A percentile compares a stretch with the other conserved stretches of the same genome.
Evolutionary conservation across 2,329 filamentous ascomycete genomes (phyloP).

Genomic region (Drechslerella coelobrocha): DNA sequence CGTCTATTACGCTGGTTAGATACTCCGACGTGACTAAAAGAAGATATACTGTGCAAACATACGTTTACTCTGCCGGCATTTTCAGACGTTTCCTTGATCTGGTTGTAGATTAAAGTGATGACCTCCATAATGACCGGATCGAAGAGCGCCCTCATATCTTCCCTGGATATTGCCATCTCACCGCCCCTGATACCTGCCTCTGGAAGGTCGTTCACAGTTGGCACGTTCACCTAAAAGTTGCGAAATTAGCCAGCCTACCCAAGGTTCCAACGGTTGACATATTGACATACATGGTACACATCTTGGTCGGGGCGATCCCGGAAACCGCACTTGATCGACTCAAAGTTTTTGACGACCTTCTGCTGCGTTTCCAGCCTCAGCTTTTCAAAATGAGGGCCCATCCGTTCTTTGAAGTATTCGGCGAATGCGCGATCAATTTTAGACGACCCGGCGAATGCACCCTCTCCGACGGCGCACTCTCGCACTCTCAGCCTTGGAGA

Average conservation of each 20-base stretch:
- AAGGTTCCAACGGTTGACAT: neutral
- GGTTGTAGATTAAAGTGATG: constrained; percentile 51
- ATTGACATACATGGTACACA: constrained; percentile 31
- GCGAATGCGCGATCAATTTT: constrained; percentile 44
- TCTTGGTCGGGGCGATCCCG: constrained; percentile 49
- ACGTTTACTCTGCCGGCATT: constrained; percentile 37
- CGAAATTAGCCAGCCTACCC: neutral
- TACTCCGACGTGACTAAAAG: neutral
- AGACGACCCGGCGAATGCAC: constrained; percentile 42
- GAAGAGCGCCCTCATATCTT: constrained; percentile 53
- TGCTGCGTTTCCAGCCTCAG: constrained; percentile 48
- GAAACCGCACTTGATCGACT: constrained; percentile 51
- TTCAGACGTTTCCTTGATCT: constrained; percentile 51
- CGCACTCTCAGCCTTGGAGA: constrained; percentile 39
- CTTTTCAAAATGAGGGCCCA: constrained; percentile 41
- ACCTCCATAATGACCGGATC: constrained; percentile 53
- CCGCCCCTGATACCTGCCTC: constrained; percentile 45
- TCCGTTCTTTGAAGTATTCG: constrained; percentile 40
- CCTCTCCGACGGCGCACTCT: constrained; percentile 48
- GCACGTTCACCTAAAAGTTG: constrained; percentile 38
- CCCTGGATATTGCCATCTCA: constrained; percentile 48
- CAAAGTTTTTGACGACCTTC: constrained; percentile 50
- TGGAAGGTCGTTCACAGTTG: constrained; percentile 48
- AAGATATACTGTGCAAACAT: neutral
- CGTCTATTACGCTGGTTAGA: constrained; percentile 20